A percentile compares a stretch with the other conserved stretches of the same genome.
phyloP scores from a whole-genome alignment of 495 filamentous ascomycete genomes.

The Penicillium roqueforti region DNA sequence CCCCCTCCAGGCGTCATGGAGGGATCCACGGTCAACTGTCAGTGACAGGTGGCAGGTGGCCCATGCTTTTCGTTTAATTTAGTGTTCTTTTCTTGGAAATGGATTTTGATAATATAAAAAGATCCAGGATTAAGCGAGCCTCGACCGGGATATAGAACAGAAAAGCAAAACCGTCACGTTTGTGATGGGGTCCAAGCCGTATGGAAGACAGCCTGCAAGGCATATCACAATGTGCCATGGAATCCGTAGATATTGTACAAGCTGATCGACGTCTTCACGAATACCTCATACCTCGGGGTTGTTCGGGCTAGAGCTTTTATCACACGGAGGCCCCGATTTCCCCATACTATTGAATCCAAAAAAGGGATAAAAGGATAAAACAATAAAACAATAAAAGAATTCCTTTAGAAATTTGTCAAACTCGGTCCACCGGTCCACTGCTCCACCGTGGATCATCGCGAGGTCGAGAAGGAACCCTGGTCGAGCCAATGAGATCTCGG shows the following conservation, averaged over 20 bases:
- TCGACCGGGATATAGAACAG: background rate
- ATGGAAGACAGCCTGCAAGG: background rate
- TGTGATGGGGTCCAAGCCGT: background rate
- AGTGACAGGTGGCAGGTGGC: constrained; percentile 32
- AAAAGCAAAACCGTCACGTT: background rate
- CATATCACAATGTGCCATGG: too few relatives aligned
- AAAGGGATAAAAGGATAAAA: background rate
- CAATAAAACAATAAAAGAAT: too few relatives aligned
- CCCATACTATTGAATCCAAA: constrained; percentile 12
- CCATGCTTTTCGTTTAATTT: constrained; percentile 10
- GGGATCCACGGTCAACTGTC: constrained; percentile 2
- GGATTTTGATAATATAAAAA: background rate
- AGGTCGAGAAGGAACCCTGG: constrained; percentile 6
- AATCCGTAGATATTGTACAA: too few relatives aligned
- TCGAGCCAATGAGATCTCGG: constrained; percentile 17
- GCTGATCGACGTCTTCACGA: too few relatives aligned
- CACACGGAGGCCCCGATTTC: constrained; percentile 6
- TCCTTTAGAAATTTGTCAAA: constrained; percentile 12
- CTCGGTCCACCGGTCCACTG: background rate
- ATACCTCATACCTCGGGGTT: constrained; percentile 14
- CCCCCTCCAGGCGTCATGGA: constrained; percentile 3
- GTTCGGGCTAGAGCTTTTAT: constrained; percentile 18
- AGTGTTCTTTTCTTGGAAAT: background rate
- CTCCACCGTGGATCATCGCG: constrained; percentile 1
- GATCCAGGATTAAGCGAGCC: background rate